phyloP scores from a whole-genome alignment of 2,329 filamentous ascomycete genomes.

The Didymella sp. region DNA sequence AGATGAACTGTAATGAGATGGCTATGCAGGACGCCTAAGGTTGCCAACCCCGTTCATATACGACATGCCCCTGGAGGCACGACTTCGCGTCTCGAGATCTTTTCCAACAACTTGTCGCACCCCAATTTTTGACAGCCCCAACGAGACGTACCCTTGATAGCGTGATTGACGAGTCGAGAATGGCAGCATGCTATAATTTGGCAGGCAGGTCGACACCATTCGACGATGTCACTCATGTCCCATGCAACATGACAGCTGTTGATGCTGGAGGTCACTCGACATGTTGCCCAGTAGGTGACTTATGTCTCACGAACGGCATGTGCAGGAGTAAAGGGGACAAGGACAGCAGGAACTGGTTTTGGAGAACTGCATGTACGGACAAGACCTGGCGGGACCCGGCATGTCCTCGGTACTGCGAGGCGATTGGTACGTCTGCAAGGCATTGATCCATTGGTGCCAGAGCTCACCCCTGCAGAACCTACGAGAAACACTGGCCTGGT shows the following conservation, averaged over 20 bases:
- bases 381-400: conserved; percentile 16
- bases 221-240: conserved; percentile 2
- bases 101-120: too few species aligned
- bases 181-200: conserved; percentile 3
- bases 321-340: conserved; percentile 10
- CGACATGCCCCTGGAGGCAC: background rate
- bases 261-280: conserved; percentile 16
- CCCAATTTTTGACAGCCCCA: background rate
- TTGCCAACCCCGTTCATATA: background rate
- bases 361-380: conserved; percentile 22
- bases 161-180: background rate
- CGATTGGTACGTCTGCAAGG: conserved; percentile 5
- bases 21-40: conserved; percentile 7
- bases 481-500: conserved; percentile 5
- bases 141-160: background rate
- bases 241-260: conserved; percentile 21
- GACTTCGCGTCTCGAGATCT: background rate
- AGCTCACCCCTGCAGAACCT: background rate
- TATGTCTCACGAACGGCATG: conserved; percentile 23
- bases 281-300: conserved; percentile 17
- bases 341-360: conserved; percentile 15
- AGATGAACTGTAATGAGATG: background rate
- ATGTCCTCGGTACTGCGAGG: conserved; percentile 15
- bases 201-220: background rate
- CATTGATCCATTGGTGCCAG: fast-evolving